A percentile compares a stretch with the other conserved stretches of the same genome.
Conservation (phyloP, 2,329 filamentous ascomycete genomes). For the Cadophora gregata region DNA sequence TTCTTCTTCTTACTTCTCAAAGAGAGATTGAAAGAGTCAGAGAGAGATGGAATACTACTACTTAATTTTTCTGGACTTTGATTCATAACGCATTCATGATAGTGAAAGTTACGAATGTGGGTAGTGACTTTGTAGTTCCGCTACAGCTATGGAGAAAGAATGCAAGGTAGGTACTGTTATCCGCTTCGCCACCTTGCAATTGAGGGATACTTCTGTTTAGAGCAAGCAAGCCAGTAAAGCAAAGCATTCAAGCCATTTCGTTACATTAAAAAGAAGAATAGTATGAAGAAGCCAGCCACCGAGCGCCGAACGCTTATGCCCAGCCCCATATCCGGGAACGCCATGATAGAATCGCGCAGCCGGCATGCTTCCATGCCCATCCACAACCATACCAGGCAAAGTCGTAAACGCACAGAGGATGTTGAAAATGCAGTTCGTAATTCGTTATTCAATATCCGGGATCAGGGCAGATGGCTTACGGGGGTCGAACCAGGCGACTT, state of each 20-base stretch:
- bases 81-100: neutral
- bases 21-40: neutral
- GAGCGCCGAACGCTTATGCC: constrained; percentile 13
- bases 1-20: neutral
- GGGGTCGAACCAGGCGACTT: constrained; percentile 45
- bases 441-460: constrained; percentile 39
- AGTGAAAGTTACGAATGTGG: neutral
- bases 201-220: neutral
- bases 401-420: neutral
- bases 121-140: neutral
- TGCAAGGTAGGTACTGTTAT: neutral
- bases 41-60: neutral
- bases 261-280: neutral
- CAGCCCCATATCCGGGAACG: constrained; percentile 5
- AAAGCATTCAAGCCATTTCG: neutral
- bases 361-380: neutral
- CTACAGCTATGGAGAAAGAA: constrained; percentile 6
- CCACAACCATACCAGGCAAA: neutral
- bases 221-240: neutral
- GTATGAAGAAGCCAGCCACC: neutral
- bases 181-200: neutral
- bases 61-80: neutral
- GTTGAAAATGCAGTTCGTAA: neutral
- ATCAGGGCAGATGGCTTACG: constrained; percentile 40
- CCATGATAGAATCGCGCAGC: neutral